Conservation (phyloP, 2,329 filamentous ascomycete species). For the Thermoascus crustaceus region DNA sequence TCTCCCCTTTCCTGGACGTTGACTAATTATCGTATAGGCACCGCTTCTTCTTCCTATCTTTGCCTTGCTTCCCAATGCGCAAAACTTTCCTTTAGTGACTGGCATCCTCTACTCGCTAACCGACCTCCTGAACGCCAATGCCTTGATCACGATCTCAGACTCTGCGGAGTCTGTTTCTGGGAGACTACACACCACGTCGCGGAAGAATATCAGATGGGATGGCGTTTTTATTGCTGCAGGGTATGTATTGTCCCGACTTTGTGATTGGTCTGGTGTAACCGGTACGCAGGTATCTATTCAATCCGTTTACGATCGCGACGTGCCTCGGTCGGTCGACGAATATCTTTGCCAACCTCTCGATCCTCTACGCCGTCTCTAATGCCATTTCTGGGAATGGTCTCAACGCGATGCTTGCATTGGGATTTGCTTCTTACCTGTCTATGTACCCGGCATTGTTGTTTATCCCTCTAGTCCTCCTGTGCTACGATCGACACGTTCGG, state of each 20-base stretch:
- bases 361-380: slow-evolving; percentile 73
- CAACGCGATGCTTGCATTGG: slow-evolving; percentile 73
- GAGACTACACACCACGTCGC: slow-evolving; percentile 66
- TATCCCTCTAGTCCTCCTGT: slow-evolving; percentile 70
- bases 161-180: slow-evolving; percentile 71
- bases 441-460: slow-evolving; percentile 86
- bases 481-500: slow-evolving; percentile 57
- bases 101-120: slow-evolving; percentile 71
- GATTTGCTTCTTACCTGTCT: slow-evolving; percentile 82
- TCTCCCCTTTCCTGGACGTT: slow-evolving; percentile 3
- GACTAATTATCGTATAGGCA: slow-evolving; percentile 45
- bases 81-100: slow-evolving; percentile 61
- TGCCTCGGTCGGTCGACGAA: slow-evolving; percentile 85
- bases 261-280: slow-evolving; percentile 4
- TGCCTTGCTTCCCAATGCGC: slow-evolving; percentile 69
- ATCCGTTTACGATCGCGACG: slow-evolving; percentile 84
- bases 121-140: slow-evolving; percentile 74
- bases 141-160: slow-evolving; percentile 69
- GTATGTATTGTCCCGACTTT: slow-evolving; percentile 40
- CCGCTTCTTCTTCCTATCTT: slow-evolving; percentile 87
- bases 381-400: slow-evolving; percentile 66
- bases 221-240: slow-evolving; percentile 69
- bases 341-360: slow-evolving; percentile 80
- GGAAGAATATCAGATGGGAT: slow-evolving; percentile 66
- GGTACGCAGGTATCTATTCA: slow-evolving; percentile 71